Conservation (phyloP, 2,329 filamentous ascomycete species). For the Botrytis cinerea region DNA sequence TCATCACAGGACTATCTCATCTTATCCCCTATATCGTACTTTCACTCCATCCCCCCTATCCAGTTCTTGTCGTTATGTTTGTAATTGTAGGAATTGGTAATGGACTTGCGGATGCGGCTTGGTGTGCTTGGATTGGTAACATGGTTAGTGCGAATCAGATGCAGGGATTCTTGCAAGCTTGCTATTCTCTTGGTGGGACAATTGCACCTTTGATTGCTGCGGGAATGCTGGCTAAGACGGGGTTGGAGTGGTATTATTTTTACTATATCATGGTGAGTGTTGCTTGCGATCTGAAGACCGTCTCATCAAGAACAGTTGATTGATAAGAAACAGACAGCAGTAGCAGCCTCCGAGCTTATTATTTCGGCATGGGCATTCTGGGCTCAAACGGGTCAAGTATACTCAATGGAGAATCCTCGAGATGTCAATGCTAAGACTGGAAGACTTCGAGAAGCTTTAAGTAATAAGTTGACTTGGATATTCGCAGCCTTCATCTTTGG, state of each 20-base stretch:
- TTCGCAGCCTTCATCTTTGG: conserved; percentile 71
- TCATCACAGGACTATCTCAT: conserved; percentile 38
- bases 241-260: conserved; percentile 68
- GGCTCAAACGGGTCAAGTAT: conserved; percentile 57
- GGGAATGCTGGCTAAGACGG: conserved; percentile 62
- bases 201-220: conserved; percentile 53
- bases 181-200: conserved; percentile 72
- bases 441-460: conserved; percentile 40
- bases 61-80: conserved; percentile 64
- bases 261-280: conserved; percentile 71
- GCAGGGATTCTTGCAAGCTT: conserved; percentile 70
- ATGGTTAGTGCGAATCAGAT: conserved; percentile 70
- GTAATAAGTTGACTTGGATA: conserved; percentile 63
- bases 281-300: neutral
- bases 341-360: conserved; percentile 57
- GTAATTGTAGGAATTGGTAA: conserved; percentile 70
- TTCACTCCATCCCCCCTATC: conserved; percentile 68
- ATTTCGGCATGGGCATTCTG: conserved; percentile 61
- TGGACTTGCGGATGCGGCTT: conserved; percentile 63
- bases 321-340: conserved; percentile 47
- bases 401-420: conserved; percentile 54
- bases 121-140: conserved; percentile 65
- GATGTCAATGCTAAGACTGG: conserved; percentile 40
- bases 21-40: conserved; percentile 43
- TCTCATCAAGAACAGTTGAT: neutral